phyloP scores from a whole-genome alignment of 2,329 filamentous ascomycete genomes.

The Exophiala dermatitidis region DNA sequence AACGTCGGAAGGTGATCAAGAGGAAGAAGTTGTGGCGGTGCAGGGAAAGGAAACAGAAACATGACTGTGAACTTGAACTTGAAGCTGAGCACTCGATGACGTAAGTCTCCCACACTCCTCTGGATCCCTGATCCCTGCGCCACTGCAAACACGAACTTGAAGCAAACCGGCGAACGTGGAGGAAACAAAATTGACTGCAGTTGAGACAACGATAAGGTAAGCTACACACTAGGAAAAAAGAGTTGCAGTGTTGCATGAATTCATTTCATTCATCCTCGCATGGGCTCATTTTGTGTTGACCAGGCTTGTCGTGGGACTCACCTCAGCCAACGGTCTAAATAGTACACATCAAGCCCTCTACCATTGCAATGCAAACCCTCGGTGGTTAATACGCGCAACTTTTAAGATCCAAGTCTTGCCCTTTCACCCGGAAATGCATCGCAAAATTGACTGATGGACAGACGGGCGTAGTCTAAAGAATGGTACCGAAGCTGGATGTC shows the following conservation, averaged over 20 bases:
- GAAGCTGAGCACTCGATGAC: slow-evolving; percentile 1
- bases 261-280: slow-evolving; percentile 6
- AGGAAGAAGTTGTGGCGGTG: slow-evolving; percentile 19
- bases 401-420: slow-evolving; percentile 7
- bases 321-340: background rate
- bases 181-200: no score
- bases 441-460: background rate
- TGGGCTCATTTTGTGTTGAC: slow-evolving; percentile 6
- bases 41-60: background rate
- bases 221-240: background rate
- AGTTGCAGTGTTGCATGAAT: background rate
- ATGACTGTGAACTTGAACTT: background rate
- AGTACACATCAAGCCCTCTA: background rate
- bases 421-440: slow-evolving; percentile 11
- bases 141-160: background rate
- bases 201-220: background rate
- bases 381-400: background rate
- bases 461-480: slow-evolving; percentile 16
- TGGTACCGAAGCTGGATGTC: slow-evolving; percentile 26
- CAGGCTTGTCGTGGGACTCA: background rate
- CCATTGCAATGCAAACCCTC: background rate
- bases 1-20: background rate
- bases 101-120: background rate
- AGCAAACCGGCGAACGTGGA: background rate
- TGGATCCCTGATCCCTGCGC: slow-evolving; percentile 7